Percentiles rank a stretch among this genome's conserved stretches.
Evolutionary conservation across 2,329 filamentous ascomycete genomes (phyloP).

Genomic region (Aspergillus japonicus): DNA sequence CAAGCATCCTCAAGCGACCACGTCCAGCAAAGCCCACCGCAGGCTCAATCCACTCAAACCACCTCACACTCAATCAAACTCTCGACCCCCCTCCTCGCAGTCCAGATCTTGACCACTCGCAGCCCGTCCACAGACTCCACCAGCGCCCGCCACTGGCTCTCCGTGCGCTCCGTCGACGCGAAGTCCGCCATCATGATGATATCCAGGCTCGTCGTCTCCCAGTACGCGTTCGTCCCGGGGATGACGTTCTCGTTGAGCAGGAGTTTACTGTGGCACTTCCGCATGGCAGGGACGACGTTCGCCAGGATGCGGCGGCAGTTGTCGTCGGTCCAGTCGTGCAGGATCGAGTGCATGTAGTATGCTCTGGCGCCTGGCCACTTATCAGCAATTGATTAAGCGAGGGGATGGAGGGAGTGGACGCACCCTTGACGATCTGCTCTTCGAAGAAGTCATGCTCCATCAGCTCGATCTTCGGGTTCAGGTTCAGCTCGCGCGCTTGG

Average conservation of each 20-base stretch:
- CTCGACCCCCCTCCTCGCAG: constrained; percentile 16
- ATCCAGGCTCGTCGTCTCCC: constrained; percentile 37
- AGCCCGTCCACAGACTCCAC: constrained; percentile 32
- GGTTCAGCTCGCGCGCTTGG: constrained; percentile 10
- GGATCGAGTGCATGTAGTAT: constrained; percentile 15
- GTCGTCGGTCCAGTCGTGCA: constrained; percentile 34
- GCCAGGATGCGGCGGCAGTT: constrained; percentile 32
- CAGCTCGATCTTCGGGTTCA: constrained; percentile 7
- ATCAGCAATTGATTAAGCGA: not conserved
- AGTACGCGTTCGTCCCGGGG: constrained; percentile 34
- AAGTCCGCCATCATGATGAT: constrained; percentile 42
- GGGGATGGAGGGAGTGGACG: not conserved
- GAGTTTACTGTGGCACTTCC: constrained; percentile 41
- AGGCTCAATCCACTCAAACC: not conserved
- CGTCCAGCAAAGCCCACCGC: no score
- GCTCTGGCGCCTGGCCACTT: constrained; percentile 27
- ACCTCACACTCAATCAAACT: constrained; percentile 22
- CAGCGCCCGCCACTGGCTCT: constrained; percentile 39
- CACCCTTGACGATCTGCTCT: constrained; percentile 47
- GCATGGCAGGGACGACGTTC: constrained; percentile 34
- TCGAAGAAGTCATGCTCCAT: constrained; percentile 38
- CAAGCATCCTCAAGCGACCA: no score
- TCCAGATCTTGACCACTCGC: constrained; percentile 37
- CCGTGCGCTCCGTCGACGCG: constrained; percentile 40
- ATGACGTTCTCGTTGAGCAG: constrained; percentile 47